phyloP scores from a whole-genome alignment of 1,284 basidiomycete genomes.

The Rhodotorula sp. region DNA sequence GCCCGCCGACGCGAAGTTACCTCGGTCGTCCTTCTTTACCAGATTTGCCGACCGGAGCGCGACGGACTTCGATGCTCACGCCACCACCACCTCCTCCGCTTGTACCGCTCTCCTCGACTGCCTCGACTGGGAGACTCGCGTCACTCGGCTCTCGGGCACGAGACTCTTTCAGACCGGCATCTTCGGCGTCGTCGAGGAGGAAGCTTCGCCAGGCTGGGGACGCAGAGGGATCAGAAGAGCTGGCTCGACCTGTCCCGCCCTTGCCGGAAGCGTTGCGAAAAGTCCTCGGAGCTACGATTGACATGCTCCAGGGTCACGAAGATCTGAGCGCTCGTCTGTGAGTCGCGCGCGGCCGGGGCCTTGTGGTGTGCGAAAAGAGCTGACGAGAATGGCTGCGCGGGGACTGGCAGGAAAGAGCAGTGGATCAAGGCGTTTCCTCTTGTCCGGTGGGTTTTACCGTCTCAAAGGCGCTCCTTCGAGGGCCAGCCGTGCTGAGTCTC shows the following conservation, averaged over 20 bases:
- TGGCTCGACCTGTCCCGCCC: slow-evolving; percentile 51
- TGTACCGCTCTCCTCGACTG: background rate
- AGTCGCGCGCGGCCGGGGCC: slow-evolving; percentile 71
- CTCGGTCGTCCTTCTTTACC: slow-evolving; percentile 6
- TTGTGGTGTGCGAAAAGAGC: background rate
- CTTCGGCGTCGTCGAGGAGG: slow-evolving; percentile 1
- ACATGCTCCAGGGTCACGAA: slow-evolving; percentile 80
- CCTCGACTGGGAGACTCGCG: background rate
- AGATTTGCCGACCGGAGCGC: background rate
- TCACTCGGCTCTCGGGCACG: slow-evolving; percentile 10
- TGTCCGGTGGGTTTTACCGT: slow-evolving; percentile 60
- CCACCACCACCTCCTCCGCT: background rate
- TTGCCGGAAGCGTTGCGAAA: slow-evolving; percentile 80
- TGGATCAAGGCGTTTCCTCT: slow-evolving; percentile 58
- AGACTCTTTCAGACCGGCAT: slow-evolving; percentile 4
- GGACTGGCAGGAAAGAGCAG: slow-evolving; percentile 17
- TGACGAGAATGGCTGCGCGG: background rate
- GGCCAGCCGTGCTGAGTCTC: background rate
- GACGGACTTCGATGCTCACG: background rate
- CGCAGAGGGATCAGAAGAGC: background rate
- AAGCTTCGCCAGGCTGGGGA: background rate
- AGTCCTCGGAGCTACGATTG: slow-evolving; percentile 79
- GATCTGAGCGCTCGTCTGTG: slow-evolving; percentile 71
- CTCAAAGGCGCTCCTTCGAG: too few relatives aligned
- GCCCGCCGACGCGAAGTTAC: background rate